A percentile compares a stretch with the other conserved stretches of the same genome.
Evolutionary conservation across 2,329 filamentous ascomycete genomes (phyloP).

Genomic region (Chaetomiaceae sp.): DNA sequence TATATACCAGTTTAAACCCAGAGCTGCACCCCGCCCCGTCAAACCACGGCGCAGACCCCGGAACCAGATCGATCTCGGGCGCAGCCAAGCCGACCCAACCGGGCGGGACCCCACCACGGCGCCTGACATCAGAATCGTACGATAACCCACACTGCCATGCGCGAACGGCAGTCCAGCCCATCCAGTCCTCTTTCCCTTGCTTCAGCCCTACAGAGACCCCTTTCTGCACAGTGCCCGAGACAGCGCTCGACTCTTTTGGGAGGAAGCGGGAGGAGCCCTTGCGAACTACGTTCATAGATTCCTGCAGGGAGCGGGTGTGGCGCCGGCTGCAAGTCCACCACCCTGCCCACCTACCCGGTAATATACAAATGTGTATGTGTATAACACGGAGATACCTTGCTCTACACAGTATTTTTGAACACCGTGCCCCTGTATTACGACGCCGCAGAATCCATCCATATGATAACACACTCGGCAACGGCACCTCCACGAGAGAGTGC

Average conservation of each 20-base stretch:
- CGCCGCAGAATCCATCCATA: too few relatives aligned
- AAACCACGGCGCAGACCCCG: not conserved
- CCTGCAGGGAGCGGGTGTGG: not conserved
- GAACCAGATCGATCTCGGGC: conserved; percentile 5
- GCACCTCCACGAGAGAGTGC: too few relatives aligned
- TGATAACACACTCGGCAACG: too few relatives aligned
- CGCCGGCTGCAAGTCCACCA: not conserved
- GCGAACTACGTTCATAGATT: too few relatives aligned
- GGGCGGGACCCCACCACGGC: conserved; percentile 11
- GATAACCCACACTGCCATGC: conserved; percentile 19
- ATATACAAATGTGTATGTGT: not conserved
- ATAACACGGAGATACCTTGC: too few relatives aligned
- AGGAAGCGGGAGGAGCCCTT: not conserved
- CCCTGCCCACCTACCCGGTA: too few relatives aligned
- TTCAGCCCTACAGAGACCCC: conserved; percentile 16
- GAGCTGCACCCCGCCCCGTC: too few relatives aligned
- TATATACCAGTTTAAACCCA: too few relatives aligned
- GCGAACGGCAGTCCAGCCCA: conserved; percentile 6
- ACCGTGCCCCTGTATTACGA: too few relatives aligned
- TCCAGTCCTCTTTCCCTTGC: not conserved
- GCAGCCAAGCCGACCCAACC: conserved; percentile 11
- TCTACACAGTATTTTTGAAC: too few relatives aligned
- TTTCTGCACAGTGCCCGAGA: conserved; percentile 3
- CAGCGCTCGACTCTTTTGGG: not conserved
- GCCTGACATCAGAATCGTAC: conserved; percentile 29